Base-by-base conservation (phyloP, 2,329 filamentous ascomycete genomes). In the Microcyclospora tardicrescens region DNA sequence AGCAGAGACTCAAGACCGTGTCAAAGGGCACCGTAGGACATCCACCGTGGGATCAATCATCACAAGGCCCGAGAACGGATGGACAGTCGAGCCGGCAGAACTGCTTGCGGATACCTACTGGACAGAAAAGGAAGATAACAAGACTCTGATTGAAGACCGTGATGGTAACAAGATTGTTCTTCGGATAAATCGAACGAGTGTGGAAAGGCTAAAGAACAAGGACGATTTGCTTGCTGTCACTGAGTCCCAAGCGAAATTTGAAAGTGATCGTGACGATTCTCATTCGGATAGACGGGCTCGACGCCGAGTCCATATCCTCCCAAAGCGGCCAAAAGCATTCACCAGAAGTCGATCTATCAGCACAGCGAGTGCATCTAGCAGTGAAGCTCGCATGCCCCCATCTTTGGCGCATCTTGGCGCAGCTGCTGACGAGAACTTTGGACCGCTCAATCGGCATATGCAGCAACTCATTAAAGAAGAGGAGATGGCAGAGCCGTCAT, bases 31-130 rank as follows among this genome's bases (percentile, higher is more conserved):
- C 40, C 48, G 49, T 5, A 46, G 56, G 60, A 65, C 43, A 32
- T 62, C 63, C 13, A 63, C 63, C 10, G 61, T 59, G 34, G 61
- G 55, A 27, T 64, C 67, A 10, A 85, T 85, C 44, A 65, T 75
- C 3, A 77, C 78, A 40, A 75, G 85, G 35, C 79, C 82, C 1
- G 75, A 84, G 42, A 77, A 86, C 16, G 86, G 93, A 54, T 96
- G 91, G 91, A 72, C 75, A 30, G 75, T 87, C 13, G 75, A 81
- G 33, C 84, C 89, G 0, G 79, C 83, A 40, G 87, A 96, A 56
- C 72, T 95, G 59, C 66, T 96, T 34, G 87, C 87, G 4, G 91
- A 98, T 63, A 71, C 81, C 1, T 84, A 87, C 53, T 98, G 91
- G 91, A 64, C 93, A 15, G 85, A 95, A 57, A 78, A 87, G 52